Base-by-base conservation (phyloP, 1,284 basidiomycete species). In the Rhodotorula sp. region DNA sequence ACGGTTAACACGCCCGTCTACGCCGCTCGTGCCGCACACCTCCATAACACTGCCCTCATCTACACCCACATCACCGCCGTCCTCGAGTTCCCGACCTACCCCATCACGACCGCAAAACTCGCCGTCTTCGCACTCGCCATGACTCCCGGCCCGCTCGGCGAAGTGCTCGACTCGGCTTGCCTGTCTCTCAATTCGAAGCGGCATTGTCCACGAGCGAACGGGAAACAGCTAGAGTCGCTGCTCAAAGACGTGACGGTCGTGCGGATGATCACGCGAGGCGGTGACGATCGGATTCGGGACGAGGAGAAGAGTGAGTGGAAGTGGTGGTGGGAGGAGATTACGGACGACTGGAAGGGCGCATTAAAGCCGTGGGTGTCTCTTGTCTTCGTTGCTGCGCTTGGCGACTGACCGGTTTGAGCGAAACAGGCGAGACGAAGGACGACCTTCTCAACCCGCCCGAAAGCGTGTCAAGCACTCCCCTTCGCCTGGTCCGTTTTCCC, bases 81-180 rank as follows among this genome's bases (percentile, higher is more conserved):
- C 30, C 61, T 69, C 26, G 47, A 56, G 31, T 69, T 69, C 64
- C 68, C 68, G 31, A 69, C 68, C 9, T 70, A 67, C 48, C 69
- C 69, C 10, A 65, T 70, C 54, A 67, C 66, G 46, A 54, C 62
- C 16, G 30, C 52, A 40, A 71, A 71, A 50, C 62, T 70, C 40
- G 69, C 48, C 55, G 57, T 63, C 6, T 71, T 71, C 53, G 65
- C 55, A 9, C 57, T 68, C 47, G 63, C 69, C 6, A 65, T 65
- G 63, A 71, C 69, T 34, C 69, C 69, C n/a, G 69, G 69, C 13
- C 53, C 69, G 20, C 55, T 70, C 59, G 59, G 63, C 20, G n/a
- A 37, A 4, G 1, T 2, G 10, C 52, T 71, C 16, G 51, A 59
- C 46, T 31, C 44, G 31, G 56, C 46, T 1, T 60, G 50, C 20